A percentile compares a stretch with the other conserved stretches of the same genome.
phyloP scores from a whole-genome alignment of 371 early-diverging fungal genomes.

The Smittium culicis region DNA sequence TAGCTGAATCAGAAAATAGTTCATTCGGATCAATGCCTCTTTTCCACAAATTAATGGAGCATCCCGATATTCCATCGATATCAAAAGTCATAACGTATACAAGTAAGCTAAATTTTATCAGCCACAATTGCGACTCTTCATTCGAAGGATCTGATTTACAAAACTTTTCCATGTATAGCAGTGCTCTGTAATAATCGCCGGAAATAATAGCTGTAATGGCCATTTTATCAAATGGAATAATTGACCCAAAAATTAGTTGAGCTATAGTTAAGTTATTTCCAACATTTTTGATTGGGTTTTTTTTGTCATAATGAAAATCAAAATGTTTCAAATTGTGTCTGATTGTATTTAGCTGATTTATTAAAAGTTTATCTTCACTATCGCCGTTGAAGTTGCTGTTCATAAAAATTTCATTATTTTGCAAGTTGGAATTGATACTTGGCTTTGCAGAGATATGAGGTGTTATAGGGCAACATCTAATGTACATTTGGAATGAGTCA shows the following conservation, averaged over 20 bases:
- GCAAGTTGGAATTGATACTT: no score
- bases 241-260: not conserved
- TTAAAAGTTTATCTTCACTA: not conserved
- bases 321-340: not conserved
- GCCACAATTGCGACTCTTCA: not conserved
- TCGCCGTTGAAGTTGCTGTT: no score
- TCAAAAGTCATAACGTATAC: not conserved
- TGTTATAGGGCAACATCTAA: not conserved
- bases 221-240: slow-evolving; percentile 2
- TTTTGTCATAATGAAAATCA: not conserved
- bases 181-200: slow-evolving; percentile 1
- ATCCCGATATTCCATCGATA: not conserved
- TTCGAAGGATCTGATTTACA: not conserved
- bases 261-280: not conserved
- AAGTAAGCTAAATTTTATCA: not conserved
- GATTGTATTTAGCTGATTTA: not conserved
- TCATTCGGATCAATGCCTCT: not conserved
- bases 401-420: no score
- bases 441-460: not conserved
- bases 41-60: not conserved
- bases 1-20: not conserved
- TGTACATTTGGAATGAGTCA: not conserved
- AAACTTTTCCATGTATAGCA: slow-evolving; percentile 3
- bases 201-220: not conserved
- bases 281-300: not conserved